Conservation (phyloP, 2,329 filamentous ascomycete species). For the Aspergillus floridensis region DNA sequence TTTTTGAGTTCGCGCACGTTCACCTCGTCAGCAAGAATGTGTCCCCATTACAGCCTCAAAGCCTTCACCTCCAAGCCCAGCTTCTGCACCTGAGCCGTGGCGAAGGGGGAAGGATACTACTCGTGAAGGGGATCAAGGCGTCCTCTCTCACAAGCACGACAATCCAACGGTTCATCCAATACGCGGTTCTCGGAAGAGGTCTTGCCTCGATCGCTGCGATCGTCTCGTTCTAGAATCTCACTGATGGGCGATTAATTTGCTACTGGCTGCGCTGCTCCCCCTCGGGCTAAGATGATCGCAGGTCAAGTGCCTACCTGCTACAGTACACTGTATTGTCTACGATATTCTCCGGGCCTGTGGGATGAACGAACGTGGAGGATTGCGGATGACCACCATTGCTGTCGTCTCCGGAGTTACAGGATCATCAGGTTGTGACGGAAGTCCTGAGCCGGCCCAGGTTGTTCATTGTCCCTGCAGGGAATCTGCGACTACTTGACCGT, state of each 20-base stretch:
- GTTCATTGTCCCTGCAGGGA: slow-evolving; percentile 1
- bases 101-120: slow-evolving; percentile 5
- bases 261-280: neutral
- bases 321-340: neutral
- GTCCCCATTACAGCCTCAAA: neutral
- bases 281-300: neutral
- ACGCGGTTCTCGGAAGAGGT: neutral
- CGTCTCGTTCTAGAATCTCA: slow-evolving; percentile 5
- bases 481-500: slow-evolving; percentile 1
- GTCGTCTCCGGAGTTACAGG: neutral
- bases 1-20: neutral
- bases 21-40: neutral
- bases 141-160: neutral
- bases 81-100: slow-evolving; percentile 3
- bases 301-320: neutral
- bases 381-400: neutral
- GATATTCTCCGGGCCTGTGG: slow-evolving; percentile 11
- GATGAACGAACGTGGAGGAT: neutral
- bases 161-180: neutral
- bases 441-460: slow-evolving; percentile 1
- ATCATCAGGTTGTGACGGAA: neutral
- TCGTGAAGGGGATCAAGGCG: neutral
- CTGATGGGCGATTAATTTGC: neutral
- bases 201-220: slow-evolving; percentile 5
- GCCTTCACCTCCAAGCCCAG: no score